Evolutionary conservation across 129 eudicot species (phyloP), one percentile per base, ranked within the genome.

Genomic region (Erigeron canadensis): DNA sequence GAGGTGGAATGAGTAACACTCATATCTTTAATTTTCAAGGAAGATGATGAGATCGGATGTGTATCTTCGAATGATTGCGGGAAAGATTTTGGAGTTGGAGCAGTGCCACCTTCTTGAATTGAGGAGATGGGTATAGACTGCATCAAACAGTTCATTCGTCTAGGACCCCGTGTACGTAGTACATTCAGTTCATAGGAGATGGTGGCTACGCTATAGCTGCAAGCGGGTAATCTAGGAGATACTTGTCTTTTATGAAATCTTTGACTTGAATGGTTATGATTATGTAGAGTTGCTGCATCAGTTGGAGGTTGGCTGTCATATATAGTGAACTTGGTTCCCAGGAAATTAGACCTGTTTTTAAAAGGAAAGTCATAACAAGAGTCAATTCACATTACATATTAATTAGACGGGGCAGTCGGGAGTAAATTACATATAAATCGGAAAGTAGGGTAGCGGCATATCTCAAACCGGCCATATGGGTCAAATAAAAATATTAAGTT

Each of bases 301-400:
- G 23, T 80, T 70, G 98, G 89, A 47, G 86, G 86, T 66, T 94
- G 98, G 77, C 88, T 81, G 70, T 94, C 98, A 51, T 85, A 89
- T 48, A 90, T 77, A 60, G 87, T 84, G 79, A 94, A 94, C 81
- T 89, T 94, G 71, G 98, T 94, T 21, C 98, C 98, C 4, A 94
- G 89, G 48, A 94, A 94, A 68, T 94, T 94, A 66, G 98, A 94
- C 83, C 98, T 90, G 88, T 56, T 76, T 17, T n/a, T 55, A 77
- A 16, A 50, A 18, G 7, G 8, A 45, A 22, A 17, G 17, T 4
- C 45, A 53, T 48, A 48, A 34, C 12, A 63, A 23, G 11, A 53
- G 63, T 56, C 5, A 28, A 37, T 28, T 45, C 13, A 51, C 8
- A 51, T 15, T 48, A 42, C 43, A 43, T 8, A 18, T 38, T 65